Evolutionary conservation across 352 stramenopile genomes (phyloP).

Genomic region (Phytophthora gonapodyides): DNA sequence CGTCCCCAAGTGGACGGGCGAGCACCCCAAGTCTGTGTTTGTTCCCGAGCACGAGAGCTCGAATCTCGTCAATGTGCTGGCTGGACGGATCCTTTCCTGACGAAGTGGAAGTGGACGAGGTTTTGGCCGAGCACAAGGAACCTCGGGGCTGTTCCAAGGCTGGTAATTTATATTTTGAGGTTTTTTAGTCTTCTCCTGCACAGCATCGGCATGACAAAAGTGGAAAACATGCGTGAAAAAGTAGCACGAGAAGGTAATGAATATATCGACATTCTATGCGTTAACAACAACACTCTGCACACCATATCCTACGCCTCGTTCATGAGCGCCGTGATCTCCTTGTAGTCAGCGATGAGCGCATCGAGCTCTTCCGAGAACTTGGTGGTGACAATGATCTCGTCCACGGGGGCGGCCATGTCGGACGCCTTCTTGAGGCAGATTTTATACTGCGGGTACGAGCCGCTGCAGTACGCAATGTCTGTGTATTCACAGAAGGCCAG

Average conservation of each 20-base stretch:
- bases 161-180: conserved; percentile 33
- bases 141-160: not conserved
- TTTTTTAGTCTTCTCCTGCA: conserved; percentile 1
- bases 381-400: conserved; percentile 70
- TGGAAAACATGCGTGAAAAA: conserved; percentile 5
- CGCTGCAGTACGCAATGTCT: conserved; percentile 62
- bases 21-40: conserved; percentile 67
- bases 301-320: conserved; percentile 46
- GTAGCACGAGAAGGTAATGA: conserved; percentile 15
- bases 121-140: conserved; percentile 1
- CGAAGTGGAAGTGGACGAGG: conserved; percentile 8
- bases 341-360: conserved; percentile 70
- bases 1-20: conserved; percentile 61
- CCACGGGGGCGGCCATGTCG: conserved; percentile 37
- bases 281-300: conserved; percentile 18
- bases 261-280: conserved; percentile 42
- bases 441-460: conserved; percentile 70
- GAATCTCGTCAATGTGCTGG: conserved; percentile 81
- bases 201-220: not conserved
- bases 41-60: conserved; percentile 72
- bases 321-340: conserved; percentile 73
- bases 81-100: conserved; percentile 56
- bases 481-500: conserved; percentile 73
- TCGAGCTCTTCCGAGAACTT: conserved; percentile 74
- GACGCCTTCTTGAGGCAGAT: conserved; percentile 58